These are phyloP conservation scores for Fusarium sp. DNA, from an alignment of 2,329 filamentous ascomycete genomes.

Conservation along the genomic window DNA sequence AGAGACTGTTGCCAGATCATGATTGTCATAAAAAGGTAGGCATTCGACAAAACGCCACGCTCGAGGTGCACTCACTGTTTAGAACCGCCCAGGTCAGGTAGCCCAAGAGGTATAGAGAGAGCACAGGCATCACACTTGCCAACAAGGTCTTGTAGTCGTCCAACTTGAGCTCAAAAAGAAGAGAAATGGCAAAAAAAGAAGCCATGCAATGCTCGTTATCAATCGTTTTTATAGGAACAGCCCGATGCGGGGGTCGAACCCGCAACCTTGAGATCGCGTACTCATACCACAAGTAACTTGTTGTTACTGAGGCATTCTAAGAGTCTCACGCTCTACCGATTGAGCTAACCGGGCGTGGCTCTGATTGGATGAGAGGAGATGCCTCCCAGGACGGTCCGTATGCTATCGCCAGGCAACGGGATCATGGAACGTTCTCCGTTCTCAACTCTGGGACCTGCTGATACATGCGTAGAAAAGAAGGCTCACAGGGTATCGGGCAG, in stretches of 20 bases:
- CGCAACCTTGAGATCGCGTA: conserved; percentile 64
- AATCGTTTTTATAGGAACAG: conserved; percentile 25
- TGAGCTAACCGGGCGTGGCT: conserved; percentile 46
- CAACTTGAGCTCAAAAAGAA: background rate
- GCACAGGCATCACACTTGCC: background rate
- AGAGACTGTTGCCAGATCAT: background rate
- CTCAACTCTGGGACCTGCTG: too few relatives aligned
- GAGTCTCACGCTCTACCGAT: conserved; percentile 75
- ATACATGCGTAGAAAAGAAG: too few relatives aligned
- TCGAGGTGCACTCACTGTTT: background rate
- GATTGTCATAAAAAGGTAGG: background rate
- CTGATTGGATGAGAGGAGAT: background rate
- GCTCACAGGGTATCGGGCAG: too few relatives aligned
- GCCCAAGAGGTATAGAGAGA: background rate
- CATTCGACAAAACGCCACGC: background rate
- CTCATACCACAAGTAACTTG: background rate
- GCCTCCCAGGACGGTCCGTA: too few relatives aligned
- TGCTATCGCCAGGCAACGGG: too few relatives aligned
- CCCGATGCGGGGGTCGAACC: conserved; percentile 63
- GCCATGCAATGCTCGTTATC: background rate
- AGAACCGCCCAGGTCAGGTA: background rate
- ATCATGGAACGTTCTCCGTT: too few relatives aligned
- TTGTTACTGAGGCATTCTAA: conserved; percentile 48
- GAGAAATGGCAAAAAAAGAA: background rate
- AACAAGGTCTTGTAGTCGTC: too few relatives aligned